Percentiles rank a stretch among this genome's conserved stretches.
phyloP scores from a whole-genome alignment of 306 rosid genomes.

The Trifolium fragiferum region DNA sequence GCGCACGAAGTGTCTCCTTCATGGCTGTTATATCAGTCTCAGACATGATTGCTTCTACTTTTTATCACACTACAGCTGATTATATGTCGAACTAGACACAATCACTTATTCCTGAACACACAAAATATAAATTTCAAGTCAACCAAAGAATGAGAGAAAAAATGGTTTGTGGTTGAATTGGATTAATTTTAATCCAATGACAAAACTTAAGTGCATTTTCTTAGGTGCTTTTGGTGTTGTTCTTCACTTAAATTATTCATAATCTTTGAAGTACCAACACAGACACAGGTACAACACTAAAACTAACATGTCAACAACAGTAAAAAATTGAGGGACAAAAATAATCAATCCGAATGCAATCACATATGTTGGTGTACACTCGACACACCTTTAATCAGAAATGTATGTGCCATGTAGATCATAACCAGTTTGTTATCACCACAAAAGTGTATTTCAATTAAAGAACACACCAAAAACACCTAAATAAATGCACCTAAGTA shows the following conservation, averaged over 20 bases:
- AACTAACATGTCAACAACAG: too few species aligned
- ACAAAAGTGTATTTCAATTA: neutral
- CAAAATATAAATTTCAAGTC: conserved; percentile 12
- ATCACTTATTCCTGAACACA: conserved; percentile 47
- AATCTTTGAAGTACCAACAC: too few species aligned
- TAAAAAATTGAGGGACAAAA: too few species aligned
- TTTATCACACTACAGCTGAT: conserved; percentile 44
- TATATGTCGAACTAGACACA: conserved; percentile 29
- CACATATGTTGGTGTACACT: too few species aligned
- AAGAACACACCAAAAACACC: neutral
- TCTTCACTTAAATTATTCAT: neutral
- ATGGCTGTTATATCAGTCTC: conserved; percentile 61
- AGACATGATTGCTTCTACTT: conserved; percentile 48
- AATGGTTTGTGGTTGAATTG: neutral
- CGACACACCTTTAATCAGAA: too few species aligned
- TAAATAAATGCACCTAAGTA: neutral
- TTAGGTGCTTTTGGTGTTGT: neutral
- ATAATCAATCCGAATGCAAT: too few species aligned
- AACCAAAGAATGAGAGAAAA: conserved; percentile 4
- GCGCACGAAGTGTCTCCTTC: conserved; percentile 76
- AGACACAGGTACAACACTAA: too few species aligned
- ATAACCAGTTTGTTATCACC: neutral
- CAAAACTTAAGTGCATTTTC: neutral
- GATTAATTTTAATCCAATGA: neutral
- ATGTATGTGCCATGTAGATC: too few species aligned